phyloP scores from a whole-genome alignment of 306 rosid genomes.

The Prunus kanzakura region DNA sequence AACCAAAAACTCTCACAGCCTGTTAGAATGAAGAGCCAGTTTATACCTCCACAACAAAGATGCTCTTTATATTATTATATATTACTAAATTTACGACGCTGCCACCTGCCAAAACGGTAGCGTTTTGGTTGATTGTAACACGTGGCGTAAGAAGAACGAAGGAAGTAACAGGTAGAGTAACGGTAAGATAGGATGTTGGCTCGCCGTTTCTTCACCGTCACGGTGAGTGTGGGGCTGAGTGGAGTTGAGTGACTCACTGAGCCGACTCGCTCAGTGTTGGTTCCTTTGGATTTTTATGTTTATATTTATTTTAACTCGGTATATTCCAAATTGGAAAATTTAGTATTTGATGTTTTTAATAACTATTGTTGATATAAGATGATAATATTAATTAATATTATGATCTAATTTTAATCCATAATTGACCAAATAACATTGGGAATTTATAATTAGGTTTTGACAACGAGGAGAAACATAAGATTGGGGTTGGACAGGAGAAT shows the following conservation, averaged over 20 bases:
- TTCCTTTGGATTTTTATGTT: neutral
- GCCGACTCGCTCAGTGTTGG: neutral
- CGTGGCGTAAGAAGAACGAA: slow-evolving; percentile 7
- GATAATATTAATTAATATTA: neutral
- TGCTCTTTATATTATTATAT: neutral
- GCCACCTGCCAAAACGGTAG: slow-evolving; percentile 15
- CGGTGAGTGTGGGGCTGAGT: slow-evolving; percentile 1
- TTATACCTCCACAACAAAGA: no score
- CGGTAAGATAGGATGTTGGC: slow-evolving; percentile 4
- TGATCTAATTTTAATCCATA: neutral
- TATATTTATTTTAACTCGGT: neutral
- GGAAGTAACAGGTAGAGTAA: slow-evolving; percentile 28
- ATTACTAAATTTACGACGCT: slow-evolving; percentile 5
- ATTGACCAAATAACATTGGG: neutral
- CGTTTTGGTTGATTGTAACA: slow-evolving; percentile 21
- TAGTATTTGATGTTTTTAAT: neutral
- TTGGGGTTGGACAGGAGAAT: neutral
- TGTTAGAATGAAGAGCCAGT: neutral
- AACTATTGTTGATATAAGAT: neutral
- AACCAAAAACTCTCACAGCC: neutral
- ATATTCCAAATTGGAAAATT: neutral
- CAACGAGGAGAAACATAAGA: neutral
- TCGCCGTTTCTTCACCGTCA: slow-evolving; percentile 38
- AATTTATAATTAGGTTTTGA: neutral
- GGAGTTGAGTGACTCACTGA: neutral